Base-by-base conservation (phyloP, 164 flowering plant genomes). In the Taxillus chinensis region DNA sequence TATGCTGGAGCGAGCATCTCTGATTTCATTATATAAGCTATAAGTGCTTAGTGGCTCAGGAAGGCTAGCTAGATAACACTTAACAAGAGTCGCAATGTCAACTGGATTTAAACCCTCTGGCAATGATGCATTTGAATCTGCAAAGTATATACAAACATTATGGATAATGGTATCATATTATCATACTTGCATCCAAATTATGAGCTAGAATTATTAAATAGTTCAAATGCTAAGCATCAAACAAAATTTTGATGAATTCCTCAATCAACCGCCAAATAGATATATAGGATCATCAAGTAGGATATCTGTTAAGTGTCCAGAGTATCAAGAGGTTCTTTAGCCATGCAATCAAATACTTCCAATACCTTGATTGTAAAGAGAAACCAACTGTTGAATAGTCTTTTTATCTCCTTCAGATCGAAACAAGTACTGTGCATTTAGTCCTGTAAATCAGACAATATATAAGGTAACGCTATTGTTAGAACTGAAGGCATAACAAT, bases 51-150 rank as follows among this genome's bases (percentile, higher is more conserved):
- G 79, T 7, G 98, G 98, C 80, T 87, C 91, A 57, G 98, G 92
- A 71, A 92, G 92, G 77, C 96, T 84, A 60, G 90, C 91, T 67
- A 92, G 77, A 69, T 87, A 92, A 67, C 84, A 92, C 72, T 92
- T 92, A 11, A 69, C 62, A 2, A 92, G 75, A 62, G 78, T 74
- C 8, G 96, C 96, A 43, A 83, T 84, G 61, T 83, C 86, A 67
- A 85, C 55, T 59, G 96, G 84, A 62, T 75, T 80, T 59, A 76
- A 57, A 57, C 86, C 83, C 59, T 89, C 98, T 8, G 89, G 96
- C 67, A 88, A 57, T 64, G 84, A 67, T 7, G 96, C 92, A 69
- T 78, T 80, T 61, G 80, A 66, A 68, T 92, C 98, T 92, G 80
- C 12, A 63, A 63, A 39, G 55, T 38, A 41, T 13, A 55, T 54